Evolutionary conservation across 2,329 filamentous ascomycete species (phyloP), one percentile per base, ranked within the genome.

Genomic region (Penicillium sp.): DNA sequence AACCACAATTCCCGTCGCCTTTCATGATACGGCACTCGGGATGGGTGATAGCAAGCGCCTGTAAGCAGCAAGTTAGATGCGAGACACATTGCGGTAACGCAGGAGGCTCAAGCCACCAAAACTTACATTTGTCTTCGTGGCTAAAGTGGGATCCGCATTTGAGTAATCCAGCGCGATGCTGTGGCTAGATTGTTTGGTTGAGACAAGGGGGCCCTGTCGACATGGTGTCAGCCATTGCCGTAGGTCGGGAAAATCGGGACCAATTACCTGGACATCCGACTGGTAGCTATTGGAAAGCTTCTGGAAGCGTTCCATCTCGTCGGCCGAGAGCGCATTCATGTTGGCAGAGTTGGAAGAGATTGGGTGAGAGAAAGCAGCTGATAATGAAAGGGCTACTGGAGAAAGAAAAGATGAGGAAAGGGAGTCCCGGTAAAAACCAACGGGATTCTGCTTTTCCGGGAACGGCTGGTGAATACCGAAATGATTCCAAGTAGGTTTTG

Each of bases 1-100:
- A 97, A 68, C 93, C 94, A 76, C 94, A 97, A 72, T 96, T 95
- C 57, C 94, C 94, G 76, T 97, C 93, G 51, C 94, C 93, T 74
- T 89, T 87, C 72, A 96, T 86, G 11, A 88, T 88, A 53, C 94
- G 90, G 71, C 93, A 96, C 71, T 92, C 87, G 20, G 90, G 89
- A 74, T 96, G 96, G 55, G 88, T 90, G 66, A 87, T 82, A 7
- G 92, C 89, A 53, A 99, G 82, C 20, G 87, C 83, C 92, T 96
- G 65, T 51, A 16, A 31, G 18, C 16, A 45, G 32, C 32, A 18
- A 22, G 47, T 55, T 24, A 55, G 53, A 51, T 26, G 39, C 40
- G 5, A 24, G 47, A 32, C 22, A 39, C 14, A n/a, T 8, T 13
- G 4, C 5, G 34, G 53, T 43, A 10, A 31, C 18, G 40, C 16